Base-by-base conservation (phyloP, 139 green algal species). In the Chlorella sp. region DNA sequence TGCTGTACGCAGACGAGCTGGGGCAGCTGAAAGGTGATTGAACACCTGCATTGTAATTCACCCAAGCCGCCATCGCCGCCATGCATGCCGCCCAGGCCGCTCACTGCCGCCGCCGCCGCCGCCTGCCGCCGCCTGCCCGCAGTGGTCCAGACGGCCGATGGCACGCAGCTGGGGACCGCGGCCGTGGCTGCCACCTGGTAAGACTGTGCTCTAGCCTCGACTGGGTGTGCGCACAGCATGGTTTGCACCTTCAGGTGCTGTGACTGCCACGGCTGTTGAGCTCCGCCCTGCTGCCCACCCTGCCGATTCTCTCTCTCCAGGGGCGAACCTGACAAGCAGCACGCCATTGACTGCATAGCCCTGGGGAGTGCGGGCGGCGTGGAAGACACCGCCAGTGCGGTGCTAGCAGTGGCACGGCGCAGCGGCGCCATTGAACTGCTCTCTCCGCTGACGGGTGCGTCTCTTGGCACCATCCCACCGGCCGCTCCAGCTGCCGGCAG, bases 1-100 rank as follows among this genome's bases (percentile, higher is more conserved):
- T 89, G 25, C 15, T 85, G 16, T 68, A 63, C 28, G 26, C 28
- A 41, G 85, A 89, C n/a, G 85, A 89, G 69, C 68, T 89, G 18
- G 85, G 85, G 15, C 69, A 69, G 67, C 57, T 89, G 23, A 89
- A 89, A 56, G 78, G 85, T 84, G 64, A 34, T 64, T 64, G 4
- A 12, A 67, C 2, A 30, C 17, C 25, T 4, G 7, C 11, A 67
- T 25, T 67, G 60, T 15, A 60, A 23, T 20, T 21, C 12, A 60
- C 3, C 21, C 2, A 21, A 21, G 21, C 51, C 18, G 51, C 51
- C 51, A 60, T 20, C 51, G 51, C 12, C 15, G 51, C 51, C 51
- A 60, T 60, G 16, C 36, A 32, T 55, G 36, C 36, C 69, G n/a
- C 30, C 30, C n/a, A 39, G 30, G 55, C 36, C 51, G 36, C 38